phyloP scores from a whole-genome alignment of 2,329 filamentous ascomycete genomes.

The Sarocladium kiliense region DNA sequence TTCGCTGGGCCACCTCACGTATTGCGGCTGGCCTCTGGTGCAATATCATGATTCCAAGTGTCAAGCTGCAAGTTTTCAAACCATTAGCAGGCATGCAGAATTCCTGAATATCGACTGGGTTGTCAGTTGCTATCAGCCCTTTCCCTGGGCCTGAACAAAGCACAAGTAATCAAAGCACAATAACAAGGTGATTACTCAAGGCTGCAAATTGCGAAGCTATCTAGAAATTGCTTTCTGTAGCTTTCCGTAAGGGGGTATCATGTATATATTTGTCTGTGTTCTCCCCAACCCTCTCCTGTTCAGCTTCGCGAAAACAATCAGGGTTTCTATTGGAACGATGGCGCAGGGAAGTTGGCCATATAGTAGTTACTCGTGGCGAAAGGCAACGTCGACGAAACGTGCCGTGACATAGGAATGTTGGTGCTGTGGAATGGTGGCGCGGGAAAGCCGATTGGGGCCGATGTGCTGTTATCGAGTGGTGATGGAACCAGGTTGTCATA shows the following conservation, averaged over 20 bases:
- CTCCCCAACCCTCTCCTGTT: too few relatives aligned
- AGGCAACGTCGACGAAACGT: conserved; percentile 5
- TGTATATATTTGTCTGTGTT: conserved; percentile 3
- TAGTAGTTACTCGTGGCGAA: conserved; percentile 5
- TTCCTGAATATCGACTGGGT: too few relatives aligned
- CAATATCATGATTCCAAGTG: too few relatives aligned
- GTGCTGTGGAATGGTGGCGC: conserved; percentile 11
- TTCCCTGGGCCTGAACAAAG: too few relatives aligned
- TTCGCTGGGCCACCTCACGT: too few relatives aligned
- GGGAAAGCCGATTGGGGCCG: conserved; percentile 8
- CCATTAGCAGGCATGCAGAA: too few relatives aligned
- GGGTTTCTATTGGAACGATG: conserved; percentile 9
- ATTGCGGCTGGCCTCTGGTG: too few relatives aligned
- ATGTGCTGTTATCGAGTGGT: conserved; percentile 10
- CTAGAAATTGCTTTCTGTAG: conserved; percentile 8
- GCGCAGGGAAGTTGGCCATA: conserved; percentile 8
- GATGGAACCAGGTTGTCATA: conserved; percentile 11
- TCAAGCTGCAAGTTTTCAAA: too few relatives aligned
- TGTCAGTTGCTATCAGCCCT: too few relatives aligned
- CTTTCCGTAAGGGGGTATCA: conserved; percentile 9
- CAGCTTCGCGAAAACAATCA: too few relatives aligned
- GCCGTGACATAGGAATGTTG: conserved; percentile 11
- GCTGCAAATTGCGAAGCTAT: not conserved
- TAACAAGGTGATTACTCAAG: not conserved
- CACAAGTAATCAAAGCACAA: too few relatives aligned